These are phyloP conservation scores for Mariannaea elegans DNA, from an alignment of 2,329 filamentous ascomycete species.

Conservation along the genomic window DNA sequence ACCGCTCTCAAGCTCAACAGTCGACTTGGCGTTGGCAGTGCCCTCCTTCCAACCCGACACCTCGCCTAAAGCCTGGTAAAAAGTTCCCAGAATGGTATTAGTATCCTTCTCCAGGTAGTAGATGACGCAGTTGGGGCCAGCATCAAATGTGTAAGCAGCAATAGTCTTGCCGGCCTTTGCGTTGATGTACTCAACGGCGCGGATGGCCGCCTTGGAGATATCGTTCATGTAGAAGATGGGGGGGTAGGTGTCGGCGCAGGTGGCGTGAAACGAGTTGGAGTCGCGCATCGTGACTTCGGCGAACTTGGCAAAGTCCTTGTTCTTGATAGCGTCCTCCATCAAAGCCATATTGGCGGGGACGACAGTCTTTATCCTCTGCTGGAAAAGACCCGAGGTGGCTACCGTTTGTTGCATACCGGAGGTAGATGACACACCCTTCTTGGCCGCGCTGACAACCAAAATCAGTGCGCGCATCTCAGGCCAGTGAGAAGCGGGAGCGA, in stretches of 20 bases:
- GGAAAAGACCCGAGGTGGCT: conserved; percentile 87
- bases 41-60: conserved; percentile 78
- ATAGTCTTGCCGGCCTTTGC: conserved; percentile 78
- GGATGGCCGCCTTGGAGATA: conserved; percentile 84
- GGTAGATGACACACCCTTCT: conserved; percentile 94
- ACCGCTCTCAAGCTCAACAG: conserved; percentile 69
- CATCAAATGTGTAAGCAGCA: conserved; percentile 96
- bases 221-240: conserved; percentile 99
- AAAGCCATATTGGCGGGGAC: conserved; percentile 84
- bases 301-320: conserved; percentile 85
- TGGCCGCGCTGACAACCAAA: conserved; percentile 89
- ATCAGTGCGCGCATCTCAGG: conserved; percentile 93
- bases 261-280: conserved; percentile 96
- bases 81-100: conserved; percentile 76
- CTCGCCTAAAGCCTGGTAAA: conserved; percentile 72
- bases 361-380: conserved; percentile 75
- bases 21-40: conserved; percentile 60
- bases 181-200: conserved; percentile 91
- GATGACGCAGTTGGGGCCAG: conserved; percentile 94
- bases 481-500: conserved; percentile 91
- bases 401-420: conserved; percentile 98
- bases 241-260: conserved; percentile 92
- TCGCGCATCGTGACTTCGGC: conserved; percentile 95
- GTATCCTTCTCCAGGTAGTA: conserved; percentile 90
- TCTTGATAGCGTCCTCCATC: conserved; percentile 84